Evolutionary conservation across 1,284 basidiomycete genomes (phyloP).

Genomic region (Cryptococcus sp.): DNA sequence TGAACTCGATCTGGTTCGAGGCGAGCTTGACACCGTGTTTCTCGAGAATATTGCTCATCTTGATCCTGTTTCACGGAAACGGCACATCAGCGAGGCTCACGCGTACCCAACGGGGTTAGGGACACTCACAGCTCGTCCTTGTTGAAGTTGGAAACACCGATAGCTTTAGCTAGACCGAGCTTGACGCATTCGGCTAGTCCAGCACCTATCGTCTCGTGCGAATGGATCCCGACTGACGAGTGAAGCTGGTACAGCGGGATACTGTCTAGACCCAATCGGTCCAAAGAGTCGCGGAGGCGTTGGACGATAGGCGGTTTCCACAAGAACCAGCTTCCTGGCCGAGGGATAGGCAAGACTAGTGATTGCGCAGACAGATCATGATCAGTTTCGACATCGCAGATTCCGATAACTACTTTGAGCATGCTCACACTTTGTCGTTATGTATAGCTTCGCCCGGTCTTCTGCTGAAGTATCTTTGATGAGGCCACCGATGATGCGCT

Average conservation of each 20-base stretch:
- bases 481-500: conserved; percentile 40
- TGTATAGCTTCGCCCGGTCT: conserved; percentile 28
- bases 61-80: conserved; percentile 21
- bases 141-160: conserved; percentile 47
- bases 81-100: background rate
- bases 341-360: conserved; percentile 40
- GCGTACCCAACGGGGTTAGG: background rate
- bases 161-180: conserved; percentile 40
- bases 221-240: conserved; percentile 32
- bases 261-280: conserved; percentile 39
- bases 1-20: conserved; percentile 51
- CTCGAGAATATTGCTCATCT: conserved; percentile 38
- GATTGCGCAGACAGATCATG: too few relatives aligned
- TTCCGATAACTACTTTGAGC: background rate
- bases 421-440: conserved; percentile 43
- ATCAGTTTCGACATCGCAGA: too few relatives aligned
- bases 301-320: conserved; percentile 41
- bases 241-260: conserved; percentile 49
- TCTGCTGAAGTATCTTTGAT: conserved; percentile 36
- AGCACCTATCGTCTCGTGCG: conserved; percentile 34
- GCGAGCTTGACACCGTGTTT: conserved; percentile 41
- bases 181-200: conserved; percentile 43
- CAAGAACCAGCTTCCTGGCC: conserved; percentile 31
- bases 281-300: conserved; percentile 32
- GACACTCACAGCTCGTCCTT: conserved; percentile 41